Conservation (phyloP, 2,329 filamentous ascomycete species). For the Aspergillus tanneri region DNA sequence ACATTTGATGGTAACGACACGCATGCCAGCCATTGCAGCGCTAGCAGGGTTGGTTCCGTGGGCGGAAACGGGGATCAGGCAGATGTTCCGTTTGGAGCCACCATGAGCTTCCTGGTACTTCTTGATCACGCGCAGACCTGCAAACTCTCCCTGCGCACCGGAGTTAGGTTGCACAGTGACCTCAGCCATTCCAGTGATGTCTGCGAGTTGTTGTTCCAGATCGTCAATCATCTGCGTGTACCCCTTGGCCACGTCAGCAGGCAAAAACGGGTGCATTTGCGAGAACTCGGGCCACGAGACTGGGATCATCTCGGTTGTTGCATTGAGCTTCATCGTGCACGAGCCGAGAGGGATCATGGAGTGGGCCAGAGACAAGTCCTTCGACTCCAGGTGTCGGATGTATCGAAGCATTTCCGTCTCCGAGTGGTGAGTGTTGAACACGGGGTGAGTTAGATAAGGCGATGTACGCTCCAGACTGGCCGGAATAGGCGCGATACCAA, state of each 20-base stretch:
- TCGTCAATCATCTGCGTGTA: conserved; percentile 69
- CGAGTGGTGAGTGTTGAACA: conserved; percentile 93
- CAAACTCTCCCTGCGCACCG: conserved; percentile 91
- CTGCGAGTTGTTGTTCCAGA: conserved; percentile 71
- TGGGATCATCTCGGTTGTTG: conserved; percentile 87
- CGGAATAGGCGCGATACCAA: conserved; percentile 45
- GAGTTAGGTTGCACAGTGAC: conserved; percentile 93
- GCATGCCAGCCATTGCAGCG: conserved; percentile 93
- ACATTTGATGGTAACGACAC: conserved; percentile 89
- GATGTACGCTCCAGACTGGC: conserved; percentile 67
- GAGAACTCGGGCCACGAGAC: conserved; percentile 74
- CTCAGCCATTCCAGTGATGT: conserved; percentile 87
- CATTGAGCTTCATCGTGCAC: conserved; percentile 98
- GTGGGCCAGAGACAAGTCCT: conserved; percentile 89
- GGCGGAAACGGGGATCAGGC: conserved; percentile 89
- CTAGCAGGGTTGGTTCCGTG: conserved; percentile 96
- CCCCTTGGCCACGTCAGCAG: conserved; percentile 61
- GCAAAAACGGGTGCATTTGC: conserved; percentile 78
- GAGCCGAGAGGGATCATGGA: conserved; percentile 98
- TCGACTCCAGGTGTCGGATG: conserved; percentile 88
- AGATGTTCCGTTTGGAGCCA: conserved; percentile 73
- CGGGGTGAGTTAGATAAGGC: conserved; percentile 78
- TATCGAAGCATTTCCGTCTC: conserved; percentile 93
- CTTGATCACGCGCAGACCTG: conserved; percentile 82
- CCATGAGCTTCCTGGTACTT: conserved; percentile 72